Percentiles rank a stretch among this genome's conserved stretches.
Evolutionary conservation across 2,329 filamentous ascomycete genomes (phyloP).

Genomic region (Aspergillus sp.): DNA sequence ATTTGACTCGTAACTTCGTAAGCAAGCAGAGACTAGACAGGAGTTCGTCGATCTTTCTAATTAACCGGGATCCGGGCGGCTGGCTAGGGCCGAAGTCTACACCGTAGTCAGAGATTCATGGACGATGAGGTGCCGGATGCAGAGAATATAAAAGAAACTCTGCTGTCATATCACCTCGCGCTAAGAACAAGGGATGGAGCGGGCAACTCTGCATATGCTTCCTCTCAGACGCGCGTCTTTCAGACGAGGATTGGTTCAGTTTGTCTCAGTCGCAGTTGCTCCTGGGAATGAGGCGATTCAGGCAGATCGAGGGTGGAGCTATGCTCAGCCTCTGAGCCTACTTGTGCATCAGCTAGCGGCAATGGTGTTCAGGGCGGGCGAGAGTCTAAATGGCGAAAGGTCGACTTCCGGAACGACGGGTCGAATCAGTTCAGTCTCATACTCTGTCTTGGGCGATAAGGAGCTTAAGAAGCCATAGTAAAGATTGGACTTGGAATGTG

Average conservation of each 20-base stretch:
- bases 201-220: not conserved
- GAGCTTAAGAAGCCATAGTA: not conserved
- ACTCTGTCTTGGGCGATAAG: not conserved
- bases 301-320: constrained; percentile 2
- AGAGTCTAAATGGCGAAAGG: not conserved
- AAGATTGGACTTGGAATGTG: not conserved
- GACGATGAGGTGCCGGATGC: not conserved
- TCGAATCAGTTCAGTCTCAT: not conserved
- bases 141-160: not conserved
- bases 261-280: constrained; percentile 2
- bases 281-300: not conserved
- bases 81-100: not conserved
- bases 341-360: not conserved
- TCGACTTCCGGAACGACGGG: not conserved
- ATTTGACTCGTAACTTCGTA: not conserved
- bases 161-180: not conserved
- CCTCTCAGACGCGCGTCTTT: not conserved
- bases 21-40: not conserved
- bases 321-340: not conserved
- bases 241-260: not conserved
- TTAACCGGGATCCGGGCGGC: not conserved
- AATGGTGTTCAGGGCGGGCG: not conserved
- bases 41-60: constrained; percentile 8
- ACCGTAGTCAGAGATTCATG: not conserved
- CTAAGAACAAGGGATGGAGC: not conserved